Percentiles rank a stretch among this genome's conserved stretches.
These are phyloP conservation scores for Aspergillus carbonarius DNA, from an alignment of 2,329 filamentous ascomycete genomes.

Conservation along the genomic window DNA sequence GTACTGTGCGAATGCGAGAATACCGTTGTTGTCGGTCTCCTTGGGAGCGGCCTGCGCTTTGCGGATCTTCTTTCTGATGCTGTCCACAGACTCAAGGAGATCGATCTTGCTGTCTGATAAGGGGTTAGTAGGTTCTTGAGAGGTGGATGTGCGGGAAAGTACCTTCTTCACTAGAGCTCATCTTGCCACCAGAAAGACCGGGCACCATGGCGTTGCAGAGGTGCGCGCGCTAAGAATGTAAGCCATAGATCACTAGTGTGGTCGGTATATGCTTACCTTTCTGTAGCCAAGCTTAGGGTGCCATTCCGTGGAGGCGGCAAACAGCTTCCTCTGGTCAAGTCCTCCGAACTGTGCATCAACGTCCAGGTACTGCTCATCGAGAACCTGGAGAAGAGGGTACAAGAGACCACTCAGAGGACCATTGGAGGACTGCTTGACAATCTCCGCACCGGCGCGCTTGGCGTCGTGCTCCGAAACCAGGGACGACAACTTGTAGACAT, in stretches of 20 bases:
- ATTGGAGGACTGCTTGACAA: conserved; percentile 88
- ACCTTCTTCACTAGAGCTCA: conserved; percentile 68
- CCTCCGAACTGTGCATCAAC: conserved; percentile 89
- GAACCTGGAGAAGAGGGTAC: conserved; percentile 83
- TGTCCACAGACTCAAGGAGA: conserved; percentile 75
- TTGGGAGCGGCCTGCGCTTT: conserved; percentile 79
- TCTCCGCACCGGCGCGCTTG: conserved; percentile 86
- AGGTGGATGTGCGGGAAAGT: background rate
- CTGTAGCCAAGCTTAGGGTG: conserved; percentile 83
- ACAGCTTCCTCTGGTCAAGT: conserved; percentile 43
- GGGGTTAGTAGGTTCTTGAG: background rate
- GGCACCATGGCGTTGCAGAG: conserved; percentile 87
- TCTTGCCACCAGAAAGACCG: conserved; percentile 79
- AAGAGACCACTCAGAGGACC: conserved; percentile 71
- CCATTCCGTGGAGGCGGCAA: conserved; percentile 70
- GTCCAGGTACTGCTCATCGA: conserved; percentile 86
- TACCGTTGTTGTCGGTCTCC: conserved; percentile 78
- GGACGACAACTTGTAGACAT: conserved; percentile 73
- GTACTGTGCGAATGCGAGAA: conserved; percentile 82
- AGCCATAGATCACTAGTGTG: background rate
- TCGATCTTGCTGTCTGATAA: conserved; percentile 65
- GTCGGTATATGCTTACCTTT: conserved; percentile 44
- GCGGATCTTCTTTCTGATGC: conserved; percentile 76
- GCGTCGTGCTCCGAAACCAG: conserved; percentile 66
- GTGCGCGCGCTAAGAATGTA: conserved; percentile 57